phyloP scores from a whole-genome alignment of 352 stramenopile species.

The Pythium graminicola region DNA sequence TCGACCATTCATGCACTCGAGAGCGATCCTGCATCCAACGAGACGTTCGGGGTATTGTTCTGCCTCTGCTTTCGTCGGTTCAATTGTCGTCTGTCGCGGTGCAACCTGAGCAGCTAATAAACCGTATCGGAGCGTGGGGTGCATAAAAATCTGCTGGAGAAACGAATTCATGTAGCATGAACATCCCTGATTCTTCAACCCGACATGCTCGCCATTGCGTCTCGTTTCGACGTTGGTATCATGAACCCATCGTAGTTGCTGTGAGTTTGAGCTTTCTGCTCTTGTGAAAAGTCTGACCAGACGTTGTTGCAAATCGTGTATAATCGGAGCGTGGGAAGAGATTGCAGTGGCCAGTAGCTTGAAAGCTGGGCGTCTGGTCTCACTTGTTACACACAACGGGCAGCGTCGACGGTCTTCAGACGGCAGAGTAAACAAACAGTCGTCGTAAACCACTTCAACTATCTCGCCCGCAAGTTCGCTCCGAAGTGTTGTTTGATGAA shows the following conservation, averaged over 20 bases:
- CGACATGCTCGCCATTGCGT: slow-evolving; percentile 81
- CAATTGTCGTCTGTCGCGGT: slow-evolving; percentile 38
- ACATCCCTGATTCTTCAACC: slow-evolving; percentile 98
- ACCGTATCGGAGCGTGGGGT: slow-evolving; percentile 69
- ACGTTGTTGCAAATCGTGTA: slow-evolving; percentile 51
- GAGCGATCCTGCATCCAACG: slow-evolving; percentile 75
- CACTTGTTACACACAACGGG: slow-evolving; percentile 65
- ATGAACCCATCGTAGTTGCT: slow-evolving; percentile 73
- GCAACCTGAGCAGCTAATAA: slow-evolving; percentile 67
- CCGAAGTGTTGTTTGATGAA: slow-evolving; percentile 44
- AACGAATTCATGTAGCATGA: slow-evolving; percentile 99
- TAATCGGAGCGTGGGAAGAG: slow-evolving; percentile 50
- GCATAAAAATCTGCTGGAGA: slow-evolving; percentile 96
- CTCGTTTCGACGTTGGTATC: slow-evolving; percentile 78
- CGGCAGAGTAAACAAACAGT: slow-evolving; percentile 80
- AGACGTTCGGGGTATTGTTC: slow-evolving; percentile 73
- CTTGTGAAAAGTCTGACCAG: slow-evolving; percentile 56
- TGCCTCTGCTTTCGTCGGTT: slow-evolving; percentile 86
- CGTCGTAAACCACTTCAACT: slow-evolving; percentile 77
- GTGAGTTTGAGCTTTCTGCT: slow-evolving; percentile 27
- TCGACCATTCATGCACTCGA: slow-evolving; percentile 91
- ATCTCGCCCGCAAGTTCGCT: slow-evolving; percentile 52
- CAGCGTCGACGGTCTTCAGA: slow-evolving; percentile 51
- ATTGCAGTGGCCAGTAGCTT: slow-evolving; percentile 77
- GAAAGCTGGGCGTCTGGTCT: slow-evolving; percentile 74